These are phyloP conservation scores for Puccinia triticina DNA, from an alignment of 1,284 basidiomycete species.

Conservation along the genomic window DNA sequence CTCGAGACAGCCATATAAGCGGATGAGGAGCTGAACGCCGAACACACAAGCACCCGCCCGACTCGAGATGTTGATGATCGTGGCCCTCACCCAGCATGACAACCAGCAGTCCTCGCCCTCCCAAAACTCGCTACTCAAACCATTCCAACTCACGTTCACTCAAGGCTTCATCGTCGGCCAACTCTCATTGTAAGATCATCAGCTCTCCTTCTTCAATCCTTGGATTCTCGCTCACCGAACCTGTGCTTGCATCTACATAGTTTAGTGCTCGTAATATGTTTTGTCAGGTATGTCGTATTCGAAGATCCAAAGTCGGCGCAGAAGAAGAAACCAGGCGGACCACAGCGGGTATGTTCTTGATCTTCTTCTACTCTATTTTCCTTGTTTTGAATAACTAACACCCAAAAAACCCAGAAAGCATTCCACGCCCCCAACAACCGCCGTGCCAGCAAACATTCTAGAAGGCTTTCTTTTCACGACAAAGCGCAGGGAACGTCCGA, in stretches of 20 bases:
- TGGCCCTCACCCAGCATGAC: neutral
- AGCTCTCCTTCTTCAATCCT: conserved; percentile 32
- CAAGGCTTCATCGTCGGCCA: conserved; percentile 68
- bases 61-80: neutral
- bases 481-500: conserved; percentile 60
- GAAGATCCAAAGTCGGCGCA: conserved; percentile 60
- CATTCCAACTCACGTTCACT: conserved; percentile 62
- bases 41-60: no score
- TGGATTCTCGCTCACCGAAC: conserved; percentile 40
- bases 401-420: conserved; percentile 44
- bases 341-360: neutral
- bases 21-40: no score
- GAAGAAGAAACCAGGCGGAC: neutral
- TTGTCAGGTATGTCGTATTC: conserved; percentile 66
- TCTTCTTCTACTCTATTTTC: no score
- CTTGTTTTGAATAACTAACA: no score
- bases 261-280: conserved; percentile 61
- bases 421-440: conserved; percentile 31
- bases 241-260: no score
- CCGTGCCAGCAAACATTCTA: conserved; percentile 40
- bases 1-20: no score
- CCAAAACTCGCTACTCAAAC: neutral
- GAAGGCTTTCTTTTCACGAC: conserved; percentile 59
- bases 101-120: neutral
- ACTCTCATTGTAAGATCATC: no score